These are phyloP conservation scores for Lichtheimia ornata DNA, from an alignment of 371 early-diverging fungal genomes.

Conservation along the genomic window DNA sequence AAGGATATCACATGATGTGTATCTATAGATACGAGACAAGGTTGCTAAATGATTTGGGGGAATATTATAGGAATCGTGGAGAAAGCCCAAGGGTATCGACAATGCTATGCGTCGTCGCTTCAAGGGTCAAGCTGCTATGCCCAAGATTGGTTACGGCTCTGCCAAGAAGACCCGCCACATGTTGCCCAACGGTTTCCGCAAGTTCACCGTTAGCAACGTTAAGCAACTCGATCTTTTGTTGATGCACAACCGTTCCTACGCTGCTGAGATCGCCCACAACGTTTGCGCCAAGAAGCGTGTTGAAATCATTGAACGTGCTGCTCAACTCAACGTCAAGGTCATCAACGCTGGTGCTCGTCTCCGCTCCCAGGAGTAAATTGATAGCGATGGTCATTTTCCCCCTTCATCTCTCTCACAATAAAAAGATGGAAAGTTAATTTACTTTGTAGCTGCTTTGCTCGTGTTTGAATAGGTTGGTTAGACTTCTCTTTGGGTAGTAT, in stretches of 20 bases:
- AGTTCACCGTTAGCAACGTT: conserved; percentile 92
- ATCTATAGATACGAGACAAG: neutral
- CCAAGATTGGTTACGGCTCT: conserved; percentile 98
- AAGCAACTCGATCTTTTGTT: conserved; percentile 93
- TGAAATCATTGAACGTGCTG: conserved; percentile 94
- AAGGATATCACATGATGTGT: neutral
- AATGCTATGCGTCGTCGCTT: conserved; percentile 97
- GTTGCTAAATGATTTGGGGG: neutral
- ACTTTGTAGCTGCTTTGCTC: too few species aligned
- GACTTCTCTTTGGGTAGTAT: too few species aligned
- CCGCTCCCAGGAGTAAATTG: conserved; percentile 78
- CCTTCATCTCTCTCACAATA: conserved; percentile 5
- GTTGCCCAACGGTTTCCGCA: conserved; percentile 97
- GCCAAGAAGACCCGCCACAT: conserved; percentile 94
- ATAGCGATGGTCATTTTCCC: neutral
- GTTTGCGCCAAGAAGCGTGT: conserved; percentile 96
- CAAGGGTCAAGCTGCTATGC: conserved; percentile 97
- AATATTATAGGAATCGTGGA: conserved; percentile 89
- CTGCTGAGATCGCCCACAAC: conserved; percentile 98
- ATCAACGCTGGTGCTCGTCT: conserved; percentile 95
- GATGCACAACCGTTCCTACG: conserved; percentile 98
- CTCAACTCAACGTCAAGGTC: conserved; percentile 95
- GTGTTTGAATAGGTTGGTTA: too few species aligned
- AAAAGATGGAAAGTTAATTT: conserved; percentile 1
- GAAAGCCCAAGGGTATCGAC: conserved; percentile 99